Conservation (phyloP, 768 basidiomycete genomes). For the Trametes villosa region DNA sequence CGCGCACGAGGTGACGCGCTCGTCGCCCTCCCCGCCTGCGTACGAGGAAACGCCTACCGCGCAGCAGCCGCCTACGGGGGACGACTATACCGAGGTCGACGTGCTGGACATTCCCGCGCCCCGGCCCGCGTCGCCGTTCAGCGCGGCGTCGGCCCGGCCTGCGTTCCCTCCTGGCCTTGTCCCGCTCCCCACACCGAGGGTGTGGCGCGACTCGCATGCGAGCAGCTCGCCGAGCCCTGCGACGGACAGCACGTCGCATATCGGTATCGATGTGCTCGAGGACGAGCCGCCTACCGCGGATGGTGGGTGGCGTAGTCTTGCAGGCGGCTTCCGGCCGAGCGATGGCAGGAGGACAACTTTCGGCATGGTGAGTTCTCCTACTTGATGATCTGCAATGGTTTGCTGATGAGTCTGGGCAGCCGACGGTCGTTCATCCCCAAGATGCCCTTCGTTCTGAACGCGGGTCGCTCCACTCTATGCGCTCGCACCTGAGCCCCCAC, state of each 20-base stretch:
- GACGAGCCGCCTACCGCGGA: conserved; percentile 68
- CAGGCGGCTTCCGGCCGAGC: conserved; percentile 40
- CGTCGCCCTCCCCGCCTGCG: conserved; percentile 20
- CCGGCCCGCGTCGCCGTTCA: conserved; percentile 56
- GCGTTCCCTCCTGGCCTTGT: conserved; percentile 45
- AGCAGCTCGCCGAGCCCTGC: conserved; percentile 18
- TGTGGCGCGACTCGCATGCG: conserved; percentile 41
- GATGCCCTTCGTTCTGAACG: conserved; percentile 56
- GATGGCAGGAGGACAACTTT: conserved; percentile 54
- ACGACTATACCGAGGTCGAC: conserved; percentile 38
- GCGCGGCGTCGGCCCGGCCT: conserved; percentile 32
- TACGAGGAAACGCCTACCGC: conserved; percentile 24
- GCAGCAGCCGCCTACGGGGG: not conserved
- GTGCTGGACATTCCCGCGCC: conserved; percentile 64
- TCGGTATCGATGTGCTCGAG: conserved; percentile 66
- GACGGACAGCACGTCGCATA: conserved; percentile 26
- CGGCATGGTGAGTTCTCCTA: conserved; percentile 55
- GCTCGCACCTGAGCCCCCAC: conserved; percentile 56
- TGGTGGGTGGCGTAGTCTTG: conserved; percentile 63
- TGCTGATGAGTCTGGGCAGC: conserved; percentile 35
- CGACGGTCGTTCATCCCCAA: conserved; percentile 48
- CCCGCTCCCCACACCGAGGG: conserved; percentile 32
- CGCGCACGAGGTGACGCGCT: conserved; percentile 12
- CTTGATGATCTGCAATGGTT: not conserved
- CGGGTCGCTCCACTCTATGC: conserved; percentile 68